Evolutionary conservation across 441 rosid species (phyloP), one percentile per base, ranked within the genome.

Genomic region (Manihot esculenta): DNA sequence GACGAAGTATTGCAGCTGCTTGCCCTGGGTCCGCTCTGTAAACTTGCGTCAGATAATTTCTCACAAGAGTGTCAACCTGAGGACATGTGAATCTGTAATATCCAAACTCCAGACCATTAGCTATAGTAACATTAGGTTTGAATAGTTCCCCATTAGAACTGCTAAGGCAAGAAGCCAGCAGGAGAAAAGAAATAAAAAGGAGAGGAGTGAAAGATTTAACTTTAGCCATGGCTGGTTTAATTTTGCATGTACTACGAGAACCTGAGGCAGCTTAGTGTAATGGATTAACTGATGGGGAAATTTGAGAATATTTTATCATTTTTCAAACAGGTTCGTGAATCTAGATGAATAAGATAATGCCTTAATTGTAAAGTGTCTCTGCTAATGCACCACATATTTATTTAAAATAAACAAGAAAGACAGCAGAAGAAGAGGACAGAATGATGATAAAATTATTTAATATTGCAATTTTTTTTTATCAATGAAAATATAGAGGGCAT

Each of bases 1-100:
- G 86, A 67, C 97, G 96, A 49, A 92, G 88, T 57, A 89, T 76
- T 54, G 88, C 96, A 33, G 96, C 97, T 51, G 96, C 97, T 68
- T 82, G 87, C 67, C 91, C 94, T 18, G 84, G 82, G 30, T 92
- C 97, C 20, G 77, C 60, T 71, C 77, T 81, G 79, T 89, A 82
- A 20, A 79, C 85, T 74, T 85, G 81, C 76, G 70, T 72, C 30
- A 92, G 87, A 71, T 83, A 82, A 21, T 77, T 86, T 62, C 84
- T 76, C 58, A 88, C 38, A 26, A 87, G 79, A 42, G 80, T 78
- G 71, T 92, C 94, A 0, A 81, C 75, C 45, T 84, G 84, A 0
- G 97, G 97, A 50, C 97, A 92, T 64, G 76, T 74, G 4, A 66
- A 68, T 58, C 82, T 33, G 82, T 88, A 82, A 79, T 82, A 89